phyloP scores from a whole-genome alignment of 306 rosid species.

The Prunus davidiana region DNA sequence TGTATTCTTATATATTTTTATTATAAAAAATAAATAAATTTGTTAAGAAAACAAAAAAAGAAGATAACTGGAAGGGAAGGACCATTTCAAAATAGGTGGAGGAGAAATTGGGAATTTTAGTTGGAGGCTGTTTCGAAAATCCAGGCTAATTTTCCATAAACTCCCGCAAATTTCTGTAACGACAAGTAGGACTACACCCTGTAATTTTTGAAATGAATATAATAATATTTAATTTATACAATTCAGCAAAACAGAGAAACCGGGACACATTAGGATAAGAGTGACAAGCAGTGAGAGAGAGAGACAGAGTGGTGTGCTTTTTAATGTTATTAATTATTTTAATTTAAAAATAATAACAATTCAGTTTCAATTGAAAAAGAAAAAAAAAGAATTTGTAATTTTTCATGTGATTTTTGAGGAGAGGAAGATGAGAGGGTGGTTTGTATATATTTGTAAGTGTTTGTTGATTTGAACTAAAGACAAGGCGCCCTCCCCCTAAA shows the following conservation, averaged over 20 bases:
- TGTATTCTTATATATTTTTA: not conserved
- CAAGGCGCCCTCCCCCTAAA: slow-evolving; percentile 32
- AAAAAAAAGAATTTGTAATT: not conserved
- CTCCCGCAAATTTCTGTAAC: slow-evolving; percentile 39
- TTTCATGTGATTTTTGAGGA: not conserved
- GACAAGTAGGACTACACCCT: slow-evolving; percentile 23
- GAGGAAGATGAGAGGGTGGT: not conserved
- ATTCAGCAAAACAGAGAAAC: not conserved
- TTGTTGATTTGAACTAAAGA: slow-evolving; percentile 41
- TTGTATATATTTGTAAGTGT: slow-evolving; percentile 11
- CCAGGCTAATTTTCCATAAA: slow-evolving; percentile 30
- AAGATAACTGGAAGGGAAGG: not conserved
- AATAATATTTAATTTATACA: not conserved
- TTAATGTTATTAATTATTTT: not conserved
- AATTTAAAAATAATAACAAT: not conserved
- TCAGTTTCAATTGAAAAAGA: too few species aligned
- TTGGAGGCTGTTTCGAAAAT: slow-evolving; percentile 30
- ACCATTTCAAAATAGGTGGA: slow-evolving; percentile 8
- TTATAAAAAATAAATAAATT: not conserved
- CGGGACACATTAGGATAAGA: not conserved
- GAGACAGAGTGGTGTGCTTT: not conserved
- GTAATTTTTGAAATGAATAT: not conserved
- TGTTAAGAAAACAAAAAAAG: not conserved
- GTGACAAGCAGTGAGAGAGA: not conserved
- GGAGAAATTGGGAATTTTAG: slow-evolving; percentile 13